Conservation (phyloP, 768 basidiomycete genomes). For the Tulasnella sp. region DNA sequence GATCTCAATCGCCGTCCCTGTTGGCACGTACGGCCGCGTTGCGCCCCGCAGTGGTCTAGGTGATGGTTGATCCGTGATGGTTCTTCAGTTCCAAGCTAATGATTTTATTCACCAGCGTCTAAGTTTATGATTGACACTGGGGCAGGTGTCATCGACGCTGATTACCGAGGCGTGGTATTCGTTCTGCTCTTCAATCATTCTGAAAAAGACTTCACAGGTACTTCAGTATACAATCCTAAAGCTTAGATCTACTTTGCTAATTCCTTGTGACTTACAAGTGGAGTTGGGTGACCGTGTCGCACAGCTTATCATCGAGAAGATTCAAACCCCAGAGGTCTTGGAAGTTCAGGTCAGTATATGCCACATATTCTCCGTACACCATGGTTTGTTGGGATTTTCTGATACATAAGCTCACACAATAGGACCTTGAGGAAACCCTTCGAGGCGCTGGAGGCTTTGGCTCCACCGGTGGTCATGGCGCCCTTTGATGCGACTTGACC, state of each 20-base stretch:
- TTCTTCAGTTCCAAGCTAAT: background rate
- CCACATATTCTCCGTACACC: background rate
- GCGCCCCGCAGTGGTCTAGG: slow-evolving; percentile 94
- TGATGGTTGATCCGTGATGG: slow-evolving; percentile 29
- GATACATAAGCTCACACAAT: background rate
- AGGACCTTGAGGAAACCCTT: slow-evolving; percentile 77
- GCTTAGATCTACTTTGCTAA: too few relatives aligned
- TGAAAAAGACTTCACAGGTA: slow-evolving; percentile 80
- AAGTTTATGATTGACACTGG: slow-evolving; percentile 98
- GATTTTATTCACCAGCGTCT: slow-evolving; percentile 45
- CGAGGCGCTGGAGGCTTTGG: slow-evolving; percentile 87
- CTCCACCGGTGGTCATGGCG: slow-evolving; percentile 77
- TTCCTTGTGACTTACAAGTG: slow-evolving; percentile 43
- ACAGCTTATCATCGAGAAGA: slow-evolving; percentile 85
- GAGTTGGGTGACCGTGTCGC: slow-evolving; percentile 91
- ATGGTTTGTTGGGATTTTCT: too few relatives aligned
- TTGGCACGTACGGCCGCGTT: slow-evolving; percentile 90
- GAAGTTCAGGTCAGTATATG: slow-evolving; percentile 64
- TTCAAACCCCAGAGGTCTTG: slow-evolving; percentile 70
- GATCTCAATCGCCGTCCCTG: slow-evolving; percentile 85
- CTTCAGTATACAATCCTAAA: background rate
- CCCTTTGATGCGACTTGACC: too few relatives aligned
- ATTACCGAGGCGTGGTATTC: slow-evolving; percentile 85
- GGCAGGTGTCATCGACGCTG: slow-evolving; percentile 93
- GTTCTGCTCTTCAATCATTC: slow-evolving; percentile 89